Evolutionary conservation across 495 filamentous ascomycete species (phyloP).

Genomic region (Stereocaulon alpinum): DNA sequence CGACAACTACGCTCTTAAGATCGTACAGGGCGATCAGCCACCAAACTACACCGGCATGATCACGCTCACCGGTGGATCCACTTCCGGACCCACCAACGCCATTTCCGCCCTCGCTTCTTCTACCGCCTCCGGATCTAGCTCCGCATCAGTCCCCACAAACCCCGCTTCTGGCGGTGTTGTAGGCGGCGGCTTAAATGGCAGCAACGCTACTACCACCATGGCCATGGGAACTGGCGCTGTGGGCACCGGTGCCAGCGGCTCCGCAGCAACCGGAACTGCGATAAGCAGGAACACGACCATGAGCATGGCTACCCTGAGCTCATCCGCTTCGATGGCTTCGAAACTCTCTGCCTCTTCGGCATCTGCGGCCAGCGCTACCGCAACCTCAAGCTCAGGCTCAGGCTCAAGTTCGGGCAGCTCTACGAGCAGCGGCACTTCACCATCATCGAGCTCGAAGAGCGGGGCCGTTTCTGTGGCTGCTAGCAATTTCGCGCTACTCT

Average conservation of each 20-base stretch:
- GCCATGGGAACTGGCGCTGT: background rate
- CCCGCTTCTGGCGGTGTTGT: conserved; percentile 1
- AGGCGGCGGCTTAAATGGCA: conserved; percentile 1
- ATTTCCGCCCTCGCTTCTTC: conserved; percentile 9
- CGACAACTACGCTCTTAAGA: conserved; percentile 38
- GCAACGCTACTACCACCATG: conserved; percentile 12
- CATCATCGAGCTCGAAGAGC: conserved; percentile 8
- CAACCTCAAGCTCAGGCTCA: conserved; percentile 4
- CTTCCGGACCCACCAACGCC: conserved; percentile 10
- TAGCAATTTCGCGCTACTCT: conserved; percentile 14
- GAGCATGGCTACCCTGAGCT: conserved; percentile 5
- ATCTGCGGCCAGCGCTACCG: conserved; percentile 1
- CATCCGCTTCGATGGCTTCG: background rate
- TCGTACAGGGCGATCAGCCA: conserved; percentile 31
- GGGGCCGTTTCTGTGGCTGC: background rate
- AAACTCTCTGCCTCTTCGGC: background rate
- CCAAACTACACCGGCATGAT: conserved; percentile 40
- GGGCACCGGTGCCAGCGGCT: background rate
- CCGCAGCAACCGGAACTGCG: background rate
- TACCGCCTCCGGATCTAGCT: conserved; percentile 1
- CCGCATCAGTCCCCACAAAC: conserved; percentile 6
- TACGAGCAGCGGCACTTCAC: background rate
- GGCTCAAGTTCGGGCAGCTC: background rate
- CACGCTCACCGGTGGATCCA: conserved; percentile 22
- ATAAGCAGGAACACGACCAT: background rate